Percentiles rank a stretch among this genome's conserved stretches.
Evolutionary conservation across 2,329 filamentous ascomycete genomes (phyloP).

Genomic region (Nothophaeocryptopus gaeumannii): DNA sequence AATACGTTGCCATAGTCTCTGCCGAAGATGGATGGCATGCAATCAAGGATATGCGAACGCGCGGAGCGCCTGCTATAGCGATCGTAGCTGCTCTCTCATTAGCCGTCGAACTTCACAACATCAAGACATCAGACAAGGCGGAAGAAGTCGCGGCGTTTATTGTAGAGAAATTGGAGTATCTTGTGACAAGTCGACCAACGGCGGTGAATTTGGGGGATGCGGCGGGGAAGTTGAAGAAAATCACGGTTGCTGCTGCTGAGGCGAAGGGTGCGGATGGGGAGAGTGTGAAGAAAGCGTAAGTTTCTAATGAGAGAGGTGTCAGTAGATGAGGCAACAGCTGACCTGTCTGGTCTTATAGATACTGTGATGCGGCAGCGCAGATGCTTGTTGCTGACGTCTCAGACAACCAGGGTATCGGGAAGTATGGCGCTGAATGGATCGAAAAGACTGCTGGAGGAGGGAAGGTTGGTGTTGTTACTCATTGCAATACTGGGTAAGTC

Average conservation of each 20-base stretch:
- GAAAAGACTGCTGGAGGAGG: conserved; percentile 55
- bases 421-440: conserved; percentile 81
- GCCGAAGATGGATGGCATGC: conserved; percentile 76
- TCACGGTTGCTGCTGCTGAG: conserved; percentile 54
- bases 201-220: conserved; percentile 94
- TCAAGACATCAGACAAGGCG: conserved; percentile 48
- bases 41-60: conserved; percentile 76
- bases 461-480: conserved; percentile 80
- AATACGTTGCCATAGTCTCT: conserved; percentile 70
- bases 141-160: conserved; percentile 68
- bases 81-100: conserved; percentile 92
- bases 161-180: conserved; percentile 73
- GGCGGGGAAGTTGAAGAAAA: conserved; percentile 70
- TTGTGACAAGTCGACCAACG: conserved; percentile 85
- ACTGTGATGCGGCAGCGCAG: conserved; percentile 75
- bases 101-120: conserved; percentile 74
- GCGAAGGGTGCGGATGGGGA: conserved; percentile 46
- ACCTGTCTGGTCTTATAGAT: too few species aligned
- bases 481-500: conserved; percentile 88
- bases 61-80: conserved; percentile 88
- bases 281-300: conserved; percentile 62
- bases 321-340: too few species aligned
- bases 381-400: conserved; percentile 84
- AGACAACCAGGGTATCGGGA: conserved; percentile 83
- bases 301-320: too few species aligned